Percentiles rank a stretch among this genome's conserved stretches.
Conservation (phyloP, 192 early-diverging fungal species). For the Backusella circina region DNA sequence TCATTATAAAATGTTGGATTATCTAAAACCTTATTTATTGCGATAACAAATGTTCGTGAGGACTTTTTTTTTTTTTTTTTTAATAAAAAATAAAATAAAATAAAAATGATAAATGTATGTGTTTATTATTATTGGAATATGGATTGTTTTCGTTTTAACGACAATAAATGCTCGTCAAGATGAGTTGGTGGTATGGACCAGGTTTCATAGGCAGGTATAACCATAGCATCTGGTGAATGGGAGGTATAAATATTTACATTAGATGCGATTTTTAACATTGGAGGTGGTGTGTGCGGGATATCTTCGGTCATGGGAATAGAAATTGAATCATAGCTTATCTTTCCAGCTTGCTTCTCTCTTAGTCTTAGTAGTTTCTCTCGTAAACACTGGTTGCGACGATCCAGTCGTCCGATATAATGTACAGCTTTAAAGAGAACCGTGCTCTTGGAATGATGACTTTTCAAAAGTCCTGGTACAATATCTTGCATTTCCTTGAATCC, state of each 20-base stretch:
- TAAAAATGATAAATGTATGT: neutral
- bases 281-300: neutral
- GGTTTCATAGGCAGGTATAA: neutral
- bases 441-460: constrained; percentile 59
- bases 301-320: neutral
- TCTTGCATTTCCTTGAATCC: constrained; percentile 91
- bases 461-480: constrained; percentile 78
- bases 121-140: neutral
- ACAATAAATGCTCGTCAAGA: neutral
- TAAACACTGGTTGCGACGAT: constrained; percentile 42
- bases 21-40: neutral
- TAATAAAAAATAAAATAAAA: neutral
- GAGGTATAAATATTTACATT: neutral
- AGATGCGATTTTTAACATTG: neutral
- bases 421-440: constrained; percentile 64
- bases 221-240: neutral
- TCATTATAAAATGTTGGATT: neutral
- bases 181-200: neutral
- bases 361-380: constrained; percentile 16
- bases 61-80: no score
- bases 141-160: neutral
- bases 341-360: neutral
- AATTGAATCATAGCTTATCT: neutral
- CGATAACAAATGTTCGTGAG: no score
- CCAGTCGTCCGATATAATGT: constrained; percentile 58